Conservation (phyloP, 208 protist species). For the Leishmania major region DNA sequence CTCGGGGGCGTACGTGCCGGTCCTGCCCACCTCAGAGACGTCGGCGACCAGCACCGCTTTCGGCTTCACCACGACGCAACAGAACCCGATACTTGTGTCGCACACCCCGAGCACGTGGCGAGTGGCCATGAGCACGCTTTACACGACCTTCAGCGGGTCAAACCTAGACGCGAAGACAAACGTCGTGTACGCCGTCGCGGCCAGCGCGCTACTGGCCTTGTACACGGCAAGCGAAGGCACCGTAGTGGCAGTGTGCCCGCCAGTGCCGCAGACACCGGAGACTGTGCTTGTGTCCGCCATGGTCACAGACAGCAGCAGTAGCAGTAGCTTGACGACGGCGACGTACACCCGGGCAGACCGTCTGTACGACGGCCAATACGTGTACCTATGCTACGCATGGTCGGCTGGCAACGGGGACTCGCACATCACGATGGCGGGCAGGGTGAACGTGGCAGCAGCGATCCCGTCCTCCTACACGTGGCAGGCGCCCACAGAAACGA, state of each 20-base stretch:
- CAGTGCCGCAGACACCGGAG: slow-evolving; percentile 31
- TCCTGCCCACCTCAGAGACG: slow-evolving; percentile 36
- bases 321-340: slow-evolving; percentile 22
- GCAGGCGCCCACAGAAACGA: slow-evolving; percentile 15
- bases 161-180: slow-evolving; percentile 52
- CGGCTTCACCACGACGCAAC: slow-evolving; percentile 45
- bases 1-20: slow-evolving; percentile 57
- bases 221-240: slow-evolving; percentile 16
- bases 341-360: slow-evolving; percentile 51
- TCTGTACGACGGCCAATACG: slow-evolving; percentile 34
- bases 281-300: slow-evolving; percentile 47
- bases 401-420: slow-evolving; percentile 22
- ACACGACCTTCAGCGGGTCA: slow-evolving; percentile 56
- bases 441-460: slow-evolving; percentile 31
- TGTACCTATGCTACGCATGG: slow-evolving; percentile 87
- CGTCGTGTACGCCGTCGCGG: slow-evolving; percentile 49
- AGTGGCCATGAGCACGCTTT: slow-evolving; percentile 53
- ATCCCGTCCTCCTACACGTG: slow-evolving; percentile 53
- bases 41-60: slow-evolving; percentile 41
- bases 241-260: slow-evolving; percentile 51
- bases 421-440: slow-evolving; percentile 66
- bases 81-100: slow-evolving; percentile 41
- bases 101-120: slow-evolving; percentile 62
- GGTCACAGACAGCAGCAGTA: slow-evolving; percentile 23
- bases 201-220: slow-evolving; percentile 32